A percentile compares a stretch with the other conserved stretches of the same genome.
These are phyloP conservation scores for Xylaria sp. DNA, from an alignment of 495 filamentous ascomycete species.

Conservation along the genomic window DNA sequence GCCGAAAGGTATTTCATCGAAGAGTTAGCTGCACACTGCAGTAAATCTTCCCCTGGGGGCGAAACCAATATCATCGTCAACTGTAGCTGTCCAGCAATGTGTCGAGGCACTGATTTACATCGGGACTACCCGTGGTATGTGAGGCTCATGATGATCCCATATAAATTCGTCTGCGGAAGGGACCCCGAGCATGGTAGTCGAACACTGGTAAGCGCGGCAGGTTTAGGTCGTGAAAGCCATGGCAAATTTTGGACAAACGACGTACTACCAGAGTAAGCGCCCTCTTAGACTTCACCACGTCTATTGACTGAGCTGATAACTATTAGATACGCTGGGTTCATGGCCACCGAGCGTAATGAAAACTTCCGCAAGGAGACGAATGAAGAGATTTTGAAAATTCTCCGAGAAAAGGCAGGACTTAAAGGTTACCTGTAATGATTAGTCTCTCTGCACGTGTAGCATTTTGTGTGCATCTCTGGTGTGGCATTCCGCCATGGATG, in stretches of 20 bases:
- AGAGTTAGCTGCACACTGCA: constrained; percentile 27
- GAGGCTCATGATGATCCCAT: constrained; percentile 41
- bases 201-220: constrained; percentile 57
- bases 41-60: not conserved
- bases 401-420: constrained; percentile 19
- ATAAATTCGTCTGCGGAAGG: constrained; percentile 52
- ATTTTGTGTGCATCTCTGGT: not conserved
- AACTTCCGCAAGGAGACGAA: constrained; percentile 27
- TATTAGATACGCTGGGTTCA: constrained; percentile 22
- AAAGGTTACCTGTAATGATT: not conserved
- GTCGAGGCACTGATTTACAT: constrained; percentile 36
- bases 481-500: not conserved
- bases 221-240: constrained; percentile 56
- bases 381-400: constrained; percentile 31
- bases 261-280: constrained; percentile 7
- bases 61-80: constrained; percentile 35
- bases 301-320: not conserved
- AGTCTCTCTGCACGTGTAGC: not conserved
- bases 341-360: constrained; percentile 25
- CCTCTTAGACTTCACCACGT: not conserved
- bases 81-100: constrained; percentile 37
- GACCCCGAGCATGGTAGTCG: constrained; percentile 58
- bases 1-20: constrained; percentile 31
- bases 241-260: constrained; percentile 57
- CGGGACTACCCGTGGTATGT: constrained; percentile 32